phyloP scores from a whole-genome alignment of 768 basidiomycete genomes.

The Amylocystis lapponica region DNA sequence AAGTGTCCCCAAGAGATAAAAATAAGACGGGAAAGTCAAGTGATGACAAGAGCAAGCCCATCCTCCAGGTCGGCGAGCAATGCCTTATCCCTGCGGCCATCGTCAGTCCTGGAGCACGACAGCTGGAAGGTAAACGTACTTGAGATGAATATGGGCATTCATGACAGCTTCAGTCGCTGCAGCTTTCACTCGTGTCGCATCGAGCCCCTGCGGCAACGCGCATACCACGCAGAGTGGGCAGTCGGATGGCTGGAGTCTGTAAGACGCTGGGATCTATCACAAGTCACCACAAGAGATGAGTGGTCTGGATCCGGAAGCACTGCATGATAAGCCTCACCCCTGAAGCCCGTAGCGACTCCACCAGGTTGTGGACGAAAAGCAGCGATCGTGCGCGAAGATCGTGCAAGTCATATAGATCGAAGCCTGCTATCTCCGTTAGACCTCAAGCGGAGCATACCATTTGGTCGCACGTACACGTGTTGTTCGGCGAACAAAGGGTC shows the following conservation, averaged over 20 bases:
- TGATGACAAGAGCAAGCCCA: slow-evolving; percentile 52
- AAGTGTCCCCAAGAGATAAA: no score
- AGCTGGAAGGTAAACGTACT: slow-evolving; percentile 26
- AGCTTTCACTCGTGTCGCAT: slow-evolving; percentile 35
- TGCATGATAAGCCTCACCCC: slow-evolving; percentile 37
- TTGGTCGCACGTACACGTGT: slow-evolving; percentile 43
- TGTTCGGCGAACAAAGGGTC: slow-evolving; percentile 52
- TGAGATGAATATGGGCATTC: slow-evolving; percentile 35
- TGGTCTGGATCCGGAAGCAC: neutral
- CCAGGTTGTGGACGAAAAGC: slow-evolving; percentile 56
- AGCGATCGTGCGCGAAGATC: slow-evolving; percentile 58
- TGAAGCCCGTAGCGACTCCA: slow-evolving; percentile 51
- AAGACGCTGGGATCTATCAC: slow-evolving; percentile 53
- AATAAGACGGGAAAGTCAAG: slow-evolving; percentile 29
- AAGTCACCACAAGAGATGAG: neutral
- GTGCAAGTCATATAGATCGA: slow-evolving; percentile 66
- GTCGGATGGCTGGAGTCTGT: slow-evolving; percentile 56
- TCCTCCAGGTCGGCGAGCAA: slow-evolving; percentile 45
- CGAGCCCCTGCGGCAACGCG: slow-evolving; percentile 40
- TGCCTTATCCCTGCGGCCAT: slow-evolving; percentile 38
- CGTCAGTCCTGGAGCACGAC: neutral
- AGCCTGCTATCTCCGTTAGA: slow-evolving; percentile 30
- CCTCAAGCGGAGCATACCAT: neutral
- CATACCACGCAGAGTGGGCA: slow-evolving; percentile 56
- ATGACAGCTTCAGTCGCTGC: slow-evolving; percentile 42